A percentile compares a stretch with the other conserved stretches of the same genome.
Conservation (phyloP, 345 rosid genomes). For the Eucalyptus polybractea region DNA sequence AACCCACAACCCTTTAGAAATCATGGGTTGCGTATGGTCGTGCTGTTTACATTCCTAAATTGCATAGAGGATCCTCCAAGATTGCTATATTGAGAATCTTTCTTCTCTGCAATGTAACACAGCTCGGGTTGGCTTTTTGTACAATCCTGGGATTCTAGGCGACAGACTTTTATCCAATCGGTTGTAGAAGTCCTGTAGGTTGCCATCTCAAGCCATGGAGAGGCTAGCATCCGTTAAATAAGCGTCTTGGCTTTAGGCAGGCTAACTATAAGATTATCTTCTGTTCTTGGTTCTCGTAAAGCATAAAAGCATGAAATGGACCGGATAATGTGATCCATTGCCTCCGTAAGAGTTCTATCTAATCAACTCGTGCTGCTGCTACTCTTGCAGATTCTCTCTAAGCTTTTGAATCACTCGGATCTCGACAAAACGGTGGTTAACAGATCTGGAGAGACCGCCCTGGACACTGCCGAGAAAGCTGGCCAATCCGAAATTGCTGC, state of each 20-base stretch:
- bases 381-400: conserved; percentile 46
- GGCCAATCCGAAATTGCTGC: conserved; percentile 29
- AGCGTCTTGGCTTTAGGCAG: background rate
- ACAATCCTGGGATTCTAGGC: background rate
- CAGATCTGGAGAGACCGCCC: conserved; percentile 59
- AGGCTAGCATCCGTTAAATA: background rate
- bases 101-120: background rate
- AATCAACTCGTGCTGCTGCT: background rate
- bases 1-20: background rate
- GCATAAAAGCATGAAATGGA: background rate
- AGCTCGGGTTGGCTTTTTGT: background rate
- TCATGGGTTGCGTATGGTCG: background rate
- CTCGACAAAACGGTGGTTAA: conserved; percentile 42
- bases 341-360: background rate
- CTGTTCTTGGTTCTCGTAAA: background rate
- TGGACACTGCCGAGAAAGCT: conserved; percentile 60
- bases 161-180: background rate
- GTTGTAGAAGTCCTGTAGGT: background rate
- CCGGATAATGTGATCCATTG: background rate
- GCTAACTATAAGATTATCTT: background rate
- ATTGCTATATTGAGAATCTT: background rate
- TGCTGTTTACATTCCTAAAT: background rate
- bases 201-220: background rate
- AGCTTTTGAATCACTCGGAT: conserved; percentile 22
- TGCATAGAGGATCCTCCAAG: background rate